phyloP scores from a whole-genome alignment of 495 filamentous ascomycete species.

The Mycothermus thermophilus region DNA sequence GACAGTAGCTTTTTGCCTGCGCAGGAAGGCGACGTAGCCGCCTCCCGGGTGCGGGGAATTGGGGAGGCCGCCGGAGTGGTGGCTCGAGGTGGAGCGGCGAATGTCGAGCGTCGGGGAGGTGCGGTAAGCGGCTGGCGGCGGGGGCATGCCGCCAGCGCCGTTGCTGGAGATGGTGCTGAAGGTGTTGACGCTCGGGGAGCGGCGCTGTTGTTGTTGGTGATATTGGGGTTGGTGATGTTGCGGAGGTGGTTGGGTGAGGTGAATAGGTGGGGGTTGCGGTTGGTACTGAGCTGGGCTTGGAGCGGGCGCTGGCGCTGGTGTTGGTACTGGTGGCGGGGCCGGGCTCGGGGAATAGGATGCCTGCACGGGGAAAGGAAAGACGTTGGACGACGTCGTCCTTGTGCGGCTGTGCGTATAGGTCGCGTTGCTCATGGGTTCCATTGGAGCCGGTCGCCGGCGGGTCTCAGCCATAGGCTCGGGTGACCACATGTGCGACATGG shows the following conservation, averaged over 20 bases:
- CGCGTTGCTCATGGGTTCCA: conserved; percentile 21
- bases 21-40: conserved; percentile 84
- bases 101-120: conserved; percentile 45
- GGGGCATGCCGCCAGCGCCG: conserved; percentile 19
- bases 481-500: conserved; percentile 9
- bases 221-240: conserved; percentile 23
- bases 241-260: background rate
- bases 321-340: background rate
- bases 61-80: conserved; percentile 43
- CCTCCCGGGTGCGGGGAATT: conserved; percentile 39
- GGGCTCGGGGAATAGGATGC: conserved; percentile 3
- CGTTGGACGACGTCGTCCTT: conserved; percentile 48
- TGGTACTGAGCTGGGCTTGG: too few relatives aligned
- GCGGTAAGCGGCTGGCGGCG: conserved; percentile 33
- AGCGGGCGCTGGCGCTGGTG: background rate
- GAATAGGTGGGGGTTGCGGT: background rate
- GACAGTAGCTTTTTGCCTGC: conserved; percentile 93
- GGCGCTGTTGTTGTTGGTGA: conserved; percentile 26
- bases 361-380: conserved; percentile 25
- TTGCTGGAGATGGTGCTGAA: conserved; percentile 47
- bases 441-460: conserved; percentile 17
- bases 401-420: conserved; percentile 38
- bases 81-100: conserved; percentile 57
- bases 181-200: conserved; percentile 59
- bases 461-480: conserved; percentile 14